Base-by-base conservation (phyloP, 495 filamentous ascomycete genomes). In the Apiosordaria backusii region DNA sequence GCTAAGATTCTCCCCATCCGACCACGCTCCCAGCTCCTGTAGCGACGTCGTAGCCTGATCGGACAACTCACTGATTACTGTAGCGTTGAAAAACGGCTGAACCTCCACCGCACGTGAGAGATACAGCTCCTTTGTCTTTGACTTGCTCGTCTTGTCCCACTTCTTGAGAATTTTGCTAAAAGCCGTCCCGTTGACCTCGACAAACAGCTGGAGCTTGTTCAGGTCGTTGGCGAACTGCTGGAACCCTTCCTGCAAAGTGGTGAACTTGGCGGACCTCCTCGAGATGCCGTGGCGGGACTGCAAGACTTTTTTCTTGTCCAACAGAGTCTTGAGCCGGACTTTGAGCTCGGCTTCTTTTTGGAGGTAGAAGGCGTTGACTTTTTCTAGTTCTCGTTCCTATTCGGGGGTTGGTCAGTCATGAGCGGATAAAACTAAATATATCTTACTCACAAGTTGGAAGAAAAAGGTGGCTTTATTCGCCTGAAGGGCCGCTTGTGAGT, bases 131-230 rank as follows among this genome's bases (percentile, higher is more conserved):
- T 99, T 99, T 68, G 93, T 97, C 72, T 93, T 92, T 62, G 95
- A 98, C 85, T 99, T 99, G 64, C 94, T 97, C 19, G 96, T 97
- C 84, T 99, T 99, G 78, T 99, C 95, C 95, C 95, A 99, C 87
- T 99, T 99, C 81, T 99, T 99, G 61, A 99, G 83, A 55, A 99
- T 99, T 76, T 99, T 99, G 22, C 95, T 97, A 76, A 97, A 96
- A 24, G 93, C 95, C 13, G 91, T 96, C 70, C 93, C 94, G 77
- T 98, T 99, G 72, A 97, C 90, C 73, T 97, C 93, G 60, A 99
- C 92, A 74, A 98, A 99, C 84, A 98, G 95, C 77, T 98, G 93
- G 55, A 99, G 82, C 77, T 99, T 99, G 79, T 97, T 96, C 50
- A 99, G 77, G 73, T 98, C 95, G 68, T 90, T 92, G 75, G 92